phyloP scores from a whole-genome alignment of 495 filamentous ascomycete genomes.

The Physcia stellaris region DNA sequence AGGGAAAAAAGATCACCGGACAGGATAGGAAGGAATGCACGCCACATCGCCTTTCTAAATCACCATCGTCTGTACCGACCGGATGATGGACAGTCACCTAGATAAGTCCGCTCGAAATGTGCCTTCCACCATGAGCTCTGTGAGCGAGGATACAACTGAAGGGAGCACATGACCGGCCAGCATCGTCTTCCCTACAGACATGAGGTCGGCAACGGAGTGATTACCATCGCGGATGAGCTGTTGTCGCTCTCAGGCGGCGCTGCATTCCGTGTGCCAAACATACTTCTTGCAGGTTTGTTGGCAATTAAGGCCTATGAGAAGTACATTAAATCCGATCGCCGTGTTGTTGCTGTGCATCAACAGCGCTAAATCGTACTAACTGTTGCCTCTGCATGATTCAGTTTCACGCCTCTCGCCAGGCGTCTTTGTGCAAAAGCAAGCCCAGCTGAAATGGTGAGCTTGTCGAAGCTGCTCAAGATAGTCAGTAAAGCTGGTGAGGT shows the following conservation, averaged over 20 bases:
- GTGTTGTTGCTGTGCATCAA: too few species aligned
- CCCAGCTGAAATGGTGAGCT: slow-evolving; percentile 84
- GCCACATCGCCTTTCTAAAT: slow-evolving; percentile 77
- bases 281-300: slow-evolving; percentile 79
- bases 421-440: slow-evolving; percentile 80
- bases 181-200: slow-evolving; percentile 81
- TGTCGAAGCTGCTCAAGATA: too few species aligned
- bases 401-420: slow-evolving; percentile 72
- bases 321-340: too few species aligned
- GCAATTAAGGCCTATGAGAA: slow-evolving; percentile 80
- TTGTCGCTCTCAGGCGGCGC: too few species aligned
- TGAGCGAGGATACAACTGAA: slow-evolving; percentile 58
- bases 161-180: slow-evolving; percentile 90
- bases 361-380: too few species aligned
- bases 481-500: too few species aligned
- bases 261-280: too few species aligned
- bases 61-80: slow-evolving; percentile 74
- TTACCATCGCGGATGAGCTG: slow-evolving; percentile 92
- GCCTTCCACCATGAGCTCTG: slow-evolving; percentile 84
- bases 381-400: slow-evolving; percentile 86
- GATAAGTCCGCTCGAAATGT: slow-evolving; percentile 88
- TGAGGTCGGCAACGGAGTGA: slow-evolving; percentile 83
- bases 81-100: slow-evolving; percentile 91
- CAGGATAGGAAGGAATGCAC: slow-evolving; percentile 81
- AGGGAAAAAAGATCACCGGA: slow-evolving; percentile 49